Conservation (phyloP, 371 early-diverging fungal species). For the Rhizopus sp. region DNA sequence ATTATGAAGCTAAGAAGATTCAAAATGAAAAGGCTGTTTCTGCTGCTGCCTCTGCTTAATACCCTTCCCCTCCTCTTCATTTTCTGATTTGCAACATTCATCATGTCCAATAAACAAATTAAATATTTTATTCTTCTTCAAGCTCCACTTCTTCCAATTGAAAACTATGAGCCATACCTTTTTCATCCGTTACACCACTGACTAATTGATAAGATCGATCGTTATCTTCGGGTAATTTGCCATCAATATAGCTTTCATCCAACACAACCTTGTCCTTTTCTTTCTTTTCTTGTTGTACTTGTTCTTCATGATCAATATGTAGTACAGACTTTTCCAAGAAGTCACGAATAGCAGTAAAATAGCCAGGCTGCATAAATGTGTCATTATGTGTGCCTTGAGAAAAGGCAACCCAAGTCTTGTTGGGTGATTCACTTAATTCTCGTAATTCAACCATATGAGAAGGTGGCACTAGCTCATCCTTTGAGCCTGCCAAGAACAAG, state of each 20-base stretch:
- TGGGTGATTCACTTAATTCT: conserved; percentile 58
- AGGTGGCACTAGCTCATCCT: conserved; percentile 90
- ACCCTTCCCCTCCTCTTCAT: no score
- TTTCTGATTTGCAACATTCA: no score
- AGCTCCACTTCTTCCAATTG: conserved; percentile 22
- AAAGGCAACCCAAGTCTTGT: conserved; percentile 62
- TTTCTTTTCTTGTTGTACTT: neutral
- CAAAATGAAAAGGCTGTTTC: conserved; percentile 2
- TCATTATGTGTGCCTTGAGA: conserved; percentile 81
- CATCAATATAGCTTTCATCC: conserved; percentile 23
- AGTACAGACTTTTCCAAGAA: conserved; percentile 26
- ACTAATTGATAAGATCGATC: conserved; percentile 35
- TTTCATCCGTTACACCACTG: conserved; percentile 39
- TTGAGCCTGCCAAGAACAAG: conserved; percentile 80
- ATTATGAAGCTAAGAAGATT: conserved; percentile 61
- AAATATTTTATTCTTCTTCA: conserved; percentile 10
- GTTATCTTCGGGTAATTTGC: conserved; percentile 15
- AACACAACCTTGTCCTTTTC: conserved; percentile 15
- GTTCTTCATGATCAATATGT: conserved; percentile 17
- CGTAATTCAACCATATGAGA: conserved; percentile 81
- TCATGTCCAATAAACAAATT: no score
- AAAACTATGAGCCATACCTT: conserved; percentile 35
- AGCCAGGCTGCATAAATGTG: conserved; percentile 84
- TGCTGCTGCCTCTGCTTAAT: no score
- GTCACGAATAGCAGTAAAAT: conserved; percentile 74